These are phyloP conservation scores for Backusella tuberculispora DNA, from an alignment of 192 early-diverging fungal species.

Conservation along the genomic window DNA sequence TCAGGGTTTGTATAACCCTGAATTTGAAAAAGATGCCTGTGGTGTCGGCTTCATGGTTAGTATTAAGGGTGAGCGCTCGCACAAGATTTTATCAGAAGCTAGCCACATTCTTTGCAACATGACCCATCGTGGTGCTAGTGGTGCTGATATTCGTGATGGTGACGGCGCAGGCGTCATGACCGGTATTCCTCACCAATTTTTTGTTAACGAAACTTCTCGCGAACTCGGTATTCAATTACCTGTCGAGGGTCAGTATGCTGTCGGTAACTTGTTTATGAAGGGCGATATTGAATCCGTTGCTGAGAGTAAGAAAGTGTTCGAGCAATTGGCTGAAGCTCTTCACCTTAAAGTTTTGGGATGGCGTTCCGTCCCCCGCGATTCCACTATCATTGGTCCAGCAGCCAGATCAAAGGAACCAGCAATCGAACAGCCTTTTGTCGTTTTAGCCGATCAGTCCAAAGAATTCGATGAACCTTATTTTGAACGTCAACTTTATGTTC, in stretches of 20 bases:
- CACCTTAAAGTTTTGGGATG: conserved; percentile 85
- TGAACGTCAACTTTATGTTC: conserved; percentile 84
- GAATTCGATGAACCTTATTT: conserved; percentile 65
- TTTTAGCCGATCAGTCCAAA: conserved; percentile 49
- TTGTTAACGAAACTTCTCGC: conserved; percentile 64
- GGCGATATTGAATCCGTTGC: conserved; percentile 63
- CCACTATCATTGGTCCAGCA: conserved; percentile 87
- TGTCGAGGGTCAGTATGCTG: conserved; percentile 85
- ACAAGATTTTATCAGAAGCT: conserved; percentile 91
- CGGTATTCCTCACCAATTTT: conserved; percentile 89
- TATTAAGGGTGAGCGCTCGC: conserved; percentile 83
- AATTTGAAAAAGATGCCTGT: conserved; percentile 92
- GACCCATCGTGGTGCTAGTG: conserved; percentile 96
- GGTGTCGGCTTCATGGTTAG: conserved; percentile 98
- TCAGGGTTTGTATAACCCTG: conserved; percentile 89
- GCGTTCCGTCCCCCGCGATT: conserved; percentile 87
- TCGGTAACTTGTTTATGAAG: conserved; percentile 94
- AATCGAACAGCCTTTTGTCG: conserved; percentile 92
- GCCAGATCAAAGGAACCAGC: conserved; percentile 89
- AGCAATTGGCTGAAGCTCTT: conserved; percentile 73
- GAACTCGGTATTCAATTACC: conserved; percentile 72
- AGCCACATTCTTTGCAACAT: conserved; percentile 95
- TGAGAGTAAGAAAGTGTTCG: conserved; percentile 77
- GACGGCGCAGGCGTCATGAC: conserved; percentile 99
- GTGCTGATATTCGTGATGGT: conserved; percentile 93